These are phyloP conservation scores for Chytriomyces hyalinus DNA, from an alignment of 192 early-diverging fungal species.

Conservation along the genomic window DNA sequence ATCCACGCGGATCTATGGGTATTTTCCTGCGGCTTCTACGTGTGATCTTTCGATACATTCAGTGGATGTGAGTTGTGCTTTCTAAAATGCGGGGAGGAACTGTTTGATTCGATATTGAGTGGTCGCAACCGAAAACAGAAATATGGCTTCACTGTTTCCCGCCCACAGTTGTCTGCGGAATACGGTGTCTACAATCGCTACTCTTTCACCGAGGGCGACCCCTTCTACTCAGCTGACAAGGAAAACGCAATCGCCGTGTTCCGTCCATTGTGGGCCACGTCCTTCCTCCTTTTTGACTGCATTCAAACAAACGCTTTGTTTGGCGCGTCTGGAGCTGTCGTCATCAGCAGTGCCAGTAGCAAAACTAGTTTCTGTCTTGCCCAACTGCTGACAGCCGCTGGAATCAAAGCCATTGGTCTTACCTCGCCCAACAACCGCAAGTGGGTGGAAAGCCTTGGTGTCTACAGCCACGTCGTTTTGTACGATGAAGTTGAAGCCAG, in stretches of 20 bases:
- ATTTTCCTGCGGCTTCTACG: slow-evolving; percentile 42
- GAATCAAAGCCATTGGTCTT: slow-evolving; percentile 37
- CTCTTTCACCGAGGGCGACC: slow-evolving; percentile 33
- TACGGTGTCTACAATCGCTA: slow-evolving; percentile 45
- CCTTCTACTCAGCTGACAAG: slow-evolving; percentile 29
- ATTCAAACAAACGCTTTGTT: slow-evolving; percentile 36
- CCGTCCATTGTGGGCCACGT: slow-evolving; percentile 51
- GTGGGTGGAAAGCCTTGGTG: slow-evolving; percentile 39
- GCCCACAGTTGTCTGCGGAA: slow-evolving; percentile 49
- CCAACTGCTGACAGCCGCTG: slow-evolving; percentile 8
- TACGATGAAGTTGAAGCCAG: slow-evolving; percentile 36
- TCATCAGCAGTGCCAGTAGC: slow-evolving; percentile 39
- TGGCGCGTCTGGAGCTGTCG: slow-evolving; percentile 38
- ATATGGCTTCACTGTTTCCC: slow-evolving; percentile 34
- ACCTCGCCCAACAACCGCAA: slow-evolving; percentile 39
- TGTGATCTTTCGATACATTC: neutral
- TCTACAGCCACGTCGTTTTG: slow-evolving; percentile 43
- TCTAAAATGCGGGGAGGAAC: neutral
- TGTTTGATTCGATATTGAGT: slow-evolving; percentile 15
- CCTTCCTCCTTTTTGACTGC: slow-evolving; percentile 47
- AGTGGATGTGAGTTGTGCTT: neutral
- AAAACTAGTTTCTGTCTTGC: slow-evolving; percentile 56
- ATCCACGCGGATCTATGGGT: slow-evolving; percentile 51
- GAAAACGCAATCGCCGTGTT: slow-evolving; percentile 48
- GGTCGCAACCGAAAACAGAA: neutral